phyloP scores from a whole-genome alignment of 495 filamentous ascomycete genomes.

The Xylaria telfairii region DNA sequence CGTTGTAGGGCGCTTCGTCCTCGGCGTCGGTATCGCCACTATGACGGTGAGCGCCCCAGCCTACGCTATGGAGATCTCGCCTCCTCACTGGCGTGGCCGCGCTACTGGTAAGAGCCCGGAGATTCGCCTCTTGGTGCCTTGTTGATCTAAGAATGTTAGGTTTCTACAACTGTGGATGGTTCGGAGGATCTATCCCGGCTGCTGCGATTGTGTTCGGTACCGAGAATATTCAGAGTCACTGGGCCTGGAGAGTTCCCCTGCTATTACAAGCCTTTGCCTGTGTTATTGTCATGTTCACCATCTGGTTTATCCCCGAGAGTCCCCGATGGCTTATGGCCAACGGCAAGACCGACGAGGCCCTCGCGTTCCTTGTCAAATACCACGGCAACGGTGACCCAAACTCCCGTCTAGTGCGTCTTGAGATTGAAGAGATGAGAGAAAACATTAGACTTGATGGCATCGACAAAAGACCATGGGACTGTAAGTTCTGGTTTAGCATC shows the following conservation, averaged over 20 bases:
- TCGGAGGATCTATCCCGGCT: conserved; percentile 57
- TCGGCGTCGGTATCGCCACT: conserved; percentile 57
- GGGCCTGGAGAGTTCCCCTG: conserved; percentile 54
- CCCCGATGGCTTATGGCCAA: conserved; percentile 68
- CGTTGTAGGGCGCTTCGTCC: conserved; percentile 57
- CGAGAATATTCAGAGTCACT: conserved; percentile 48
- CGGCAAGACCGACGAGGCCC: conserved; percentile 57
- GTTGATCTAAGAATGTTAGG: conserved; percentile 30
- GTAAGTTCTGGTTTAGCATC: conserved; percentile 30
- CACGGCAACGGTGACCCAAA: conserved; percentile 63
- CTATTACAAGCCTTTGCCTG: conserved; percentile 53
- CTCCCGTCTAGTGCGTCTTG: conserved; percentile 59
- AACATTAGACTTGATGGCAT: conserved; percentile 61
- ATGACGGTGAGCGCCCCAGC: conserved; percentile 57
- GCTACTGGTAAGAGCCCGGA: conserved; percentile 40
- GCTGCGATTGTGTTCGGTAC: conserved; percentile 52
- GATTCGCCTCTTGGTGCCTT: not conserved
- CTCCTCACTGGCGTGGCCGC: conserved; percentile 58
- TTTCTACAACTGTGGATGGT: conserved; percentile 62
- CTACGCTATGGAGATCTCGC: conserved; percentile 54
- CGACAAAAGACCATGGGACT: conserved; percentile 57
- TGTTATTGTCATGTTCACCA: conserved; percentile 53
- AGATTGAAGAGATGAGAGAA: conserved; percentile 66
- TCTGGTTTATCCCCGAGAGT: conserved; percentile 69
- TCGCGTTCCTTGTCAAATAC: conserved; percentile 61